Percentiles rank a stretch among this genome's conserved stretches.
phyloP scores from a whole-genome alignment of 805 yeast genomes.

The Komagataella populi region DNA sequence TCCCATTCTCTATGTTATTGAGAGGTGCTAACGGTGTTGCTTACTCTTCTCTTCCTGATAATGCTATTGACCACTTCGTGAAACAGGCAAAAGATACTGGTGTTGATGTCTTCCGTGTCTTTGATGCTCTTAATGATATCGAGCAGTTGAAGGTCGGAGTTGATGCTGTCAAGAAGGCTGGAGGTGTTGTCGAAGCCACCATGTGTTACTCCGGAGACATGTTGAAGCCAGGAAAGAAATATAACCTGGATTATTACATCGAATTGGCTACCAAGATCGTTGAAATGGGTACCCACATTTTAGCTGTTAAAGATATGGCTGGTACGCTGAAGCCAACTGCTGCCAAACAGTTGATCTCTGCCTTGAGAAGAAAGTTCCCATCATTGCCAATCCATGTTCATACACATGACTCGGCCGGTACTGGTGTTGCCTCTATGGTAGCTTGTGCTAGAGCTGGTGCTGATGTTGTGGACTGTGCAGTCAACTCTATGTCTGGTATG shows the following conservation, averaged over 20 bases:
- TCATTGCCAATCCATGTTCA: constrained; percentile 95
- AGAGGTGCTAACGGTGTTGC: constrained; percentile 99
- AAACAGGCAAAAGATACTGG: constrained; percentile 91
- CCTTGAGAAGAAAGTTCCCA: constrained; percentile 79
- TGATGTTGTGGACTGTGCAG: constrained; percentile 94
- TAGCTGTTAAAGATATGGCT: constrained; percentile 99
- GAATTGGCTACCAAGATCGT: constrained; percentile 74
- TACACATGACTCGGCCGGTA: constrained; percentile 99
- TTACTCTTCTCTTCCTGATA: constrained; percentile 94
- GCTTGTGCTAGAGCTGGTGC: constrained; percentile 95
- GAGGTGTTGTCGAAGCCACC: constrained; percentile 98
- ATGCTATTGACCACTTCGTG: constrained; percentile 96
- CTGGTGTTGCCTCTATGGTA: constrained; percentile 95
- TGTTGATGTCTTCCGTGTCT: constrained; percentile 95
- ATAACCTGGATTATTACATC: constrained; percentile 83
- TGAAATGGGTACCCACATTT: constrained; percentile 86
- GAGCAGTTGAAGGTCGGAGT: constrained; percentile 97
- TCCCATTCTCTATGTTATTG: constrained; percentile 97
- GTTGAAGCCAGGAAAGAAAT: constrained; percentile 92
- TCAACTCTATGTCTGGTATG: constrained; percentile 96
- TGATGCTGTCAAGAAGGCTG: constrained; percentile 94
- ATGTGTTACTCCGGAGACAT: constrained; percentile 98
- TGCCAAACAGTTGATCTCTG: constrained; percentile 66
- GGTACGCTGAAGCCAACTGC: constrained; percentile 97
- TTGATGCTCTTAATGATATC: constrained; percentile 92